Evolutionary conservation across 345 rosid genomes (phyloP), one percentile per base, ranked within the genome.

Genomic region (Boechera stricta): DNA sequence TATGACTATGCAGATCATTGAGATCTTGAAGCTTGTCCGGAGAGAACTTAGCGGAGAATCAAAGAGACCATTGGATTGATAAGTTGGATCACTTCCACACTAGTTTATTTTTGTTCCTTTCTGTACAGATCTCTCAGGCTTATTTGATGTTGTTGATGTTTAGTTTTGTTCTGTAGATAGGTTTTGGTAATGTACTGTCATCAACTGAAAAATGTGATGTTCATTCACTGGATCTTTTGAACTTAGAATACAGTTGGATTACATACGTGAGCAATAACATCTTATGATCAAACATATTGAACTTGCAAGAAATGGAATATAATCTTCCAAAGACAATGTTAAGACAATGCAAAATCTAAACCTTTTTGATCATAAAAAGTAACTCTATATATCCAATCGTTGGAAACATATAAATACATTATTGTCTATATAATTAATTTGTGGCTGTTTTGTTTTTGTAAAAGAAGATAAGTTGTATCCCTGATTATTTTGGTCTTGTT

Each of bases 41-140:
- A 86, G 88, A 82, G 96, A 92, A 83, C 80, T 95, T 84, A 86
- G 87, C 18, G 96, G 94, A 72, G 89, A 85, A 79, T 71, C 84
- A 49, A 71, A 69, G 11, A 86, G 82, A 79, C 42, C 55, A 76
- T 54, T 72, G 33, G 81, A 64, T 69, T 86, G 84, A 83, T 63
- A 31, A 33, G 57, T 8, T 15, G 15, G 2, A 35, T 67, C 57
- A 42, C 64, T 58, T 72, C 15, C 73, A 66, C 56, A 39, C 58
- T 72, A 65, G 77, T 51, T 67, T 67, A 58, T 56, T 35, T 71
- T 3, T 44, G 31, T 69, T 36, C n/a, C 57, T 66, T 65, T 57
- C 1, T 78, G 73, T 78, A 78, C 68, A 78, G 69, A 66, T 66
- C 68, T 58, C 16, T 24, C 56, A 32, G 63, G 64, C 57, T 24